Conservation (phyloP, 108 stramenopile species). For the Cylindrotheca fusiformis region DNA sequence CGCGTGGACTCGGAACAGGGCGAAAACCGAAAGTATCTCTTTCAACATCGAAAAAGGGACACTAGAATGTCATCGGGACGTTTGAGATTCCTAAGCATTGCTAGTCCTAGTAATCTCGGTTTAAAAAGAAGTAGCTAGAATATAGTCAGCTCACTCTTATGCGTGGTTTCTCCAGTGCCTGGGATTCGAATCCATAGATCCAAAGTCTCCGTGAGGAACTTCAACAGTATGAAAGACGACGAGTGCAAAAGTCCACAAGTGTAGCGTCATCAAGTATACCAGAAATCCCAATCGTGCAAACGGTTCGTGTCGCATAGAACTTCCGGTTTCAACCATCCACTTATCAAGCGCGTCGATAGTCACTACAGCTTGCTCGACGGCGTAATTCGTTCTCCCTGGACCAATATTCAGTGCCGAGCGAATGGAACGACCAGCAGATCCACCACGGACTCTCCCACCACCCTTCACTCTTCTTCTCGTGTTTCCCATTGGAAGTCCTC, state of each 20-base stretch:
- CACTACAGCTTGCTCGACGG: slow-evolving; percentile 46
- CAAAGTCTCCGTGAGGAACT: slow-evolving; percentile 34
- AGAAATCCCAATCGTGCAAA: slow-evolving; percentile 69
- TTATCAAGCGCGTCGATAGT: slow-evolving; percentile 76
- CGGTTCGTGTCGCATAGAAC: slow-evolving; percentile 70
- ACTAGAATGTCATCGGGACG: not conserved
- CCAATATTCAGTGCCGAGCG: slow-evolving; percentile 62
- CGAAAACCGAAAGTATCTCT: slow-evolving; percentile 12
- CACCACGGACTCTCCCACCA: slow-evolving; percentile 10
- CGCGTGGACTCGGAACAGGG: slow-evolving; percentile 8
- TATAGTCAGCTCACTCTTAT: not conserved
- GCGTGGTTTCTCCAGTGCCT: slow-evolving; percentile 26
- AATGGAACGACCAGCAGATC: slow-evolving; percentile 49
- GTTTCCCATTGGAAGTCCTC: slow-evolving; percentile 4
- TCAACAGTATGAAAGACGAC: slow-evolving; percentile 68
- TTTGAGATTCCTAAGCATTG: too few species aligned
- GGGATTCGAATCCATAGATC: slow-evolving; percentile 39
- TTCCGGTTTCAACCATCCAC: slow-evolving; percentile 68
- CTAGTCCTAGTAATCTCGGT: not conserved
- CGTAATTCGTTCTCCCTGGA: slow-evolving; percentile 43
- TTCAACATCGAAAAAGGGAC: slow-evolving; percentile 4
- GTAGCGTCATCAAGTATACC: slow-evolving; percentile 65
- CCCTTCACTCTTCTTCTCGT: slow-evolving; percentile 31
- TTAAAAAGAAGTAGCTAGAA: not conserved
- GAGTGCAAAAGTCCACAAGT: slow-evolving; percentile 82